These are phyloP conservation scores for Chaetomiaceae sp. DNA, from an alignment of 2,329 filamentous ascomycete species.

Conservation along the genomic window DNA sequence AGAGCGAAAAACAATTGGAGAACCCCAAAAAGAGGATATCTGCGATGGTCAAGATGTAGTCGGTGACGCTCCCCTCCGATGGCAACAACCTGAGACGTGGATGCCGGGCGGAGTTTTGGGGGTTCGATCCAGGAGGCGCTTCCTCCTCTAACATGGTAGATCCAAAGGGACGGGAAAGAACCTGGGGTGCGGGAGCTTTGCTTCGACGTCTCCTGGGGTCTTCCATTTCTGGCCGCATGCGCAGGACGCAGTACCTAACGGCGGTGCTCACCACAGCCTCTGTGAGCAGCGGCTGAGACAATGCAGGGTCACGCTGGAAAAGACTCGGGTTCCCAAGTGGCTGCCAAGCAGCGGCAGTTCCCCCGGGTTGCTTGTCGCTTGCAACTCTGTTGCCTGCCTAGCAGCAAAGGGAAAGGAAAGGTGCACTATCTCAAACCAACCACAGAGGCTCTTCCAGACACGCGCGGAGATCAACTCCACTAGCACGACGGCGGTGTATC, in stretches of 20 bases:
- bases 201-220: neutral
- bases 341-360: conserved; percentile 18
- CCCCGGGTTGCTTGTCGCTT: conserved; percentile 2
- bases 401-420: neutral
- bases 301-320: neutral
- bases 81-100: neutral
- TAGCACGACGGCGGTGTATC: conserved; percentile 3
- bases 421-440: conserved; percentile 10
- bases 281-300: neutral
- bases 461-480: conserved; percentile 14
- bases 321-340: neutral
- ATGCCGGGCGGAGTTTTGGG: neutral
- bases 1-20: neutral
- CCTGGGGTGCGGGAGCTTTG: neutral
- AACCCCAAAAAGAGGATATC: neutral
- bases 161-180: too few species aligned
- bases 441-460: conserved; percentile 17
- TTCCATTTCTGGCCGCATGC: neutral
- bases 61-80: too few species aligned
- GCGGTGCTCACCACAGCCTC: neutral
- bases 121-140: neutral
- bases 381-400: neutral
- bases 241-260: neutral
- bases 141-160: neutral
- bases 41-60: too few species aligned